Evolutionary conservation across 129 eudicot genomes (phyloP).

Genomic region (Helianthus annuus): DNA sequence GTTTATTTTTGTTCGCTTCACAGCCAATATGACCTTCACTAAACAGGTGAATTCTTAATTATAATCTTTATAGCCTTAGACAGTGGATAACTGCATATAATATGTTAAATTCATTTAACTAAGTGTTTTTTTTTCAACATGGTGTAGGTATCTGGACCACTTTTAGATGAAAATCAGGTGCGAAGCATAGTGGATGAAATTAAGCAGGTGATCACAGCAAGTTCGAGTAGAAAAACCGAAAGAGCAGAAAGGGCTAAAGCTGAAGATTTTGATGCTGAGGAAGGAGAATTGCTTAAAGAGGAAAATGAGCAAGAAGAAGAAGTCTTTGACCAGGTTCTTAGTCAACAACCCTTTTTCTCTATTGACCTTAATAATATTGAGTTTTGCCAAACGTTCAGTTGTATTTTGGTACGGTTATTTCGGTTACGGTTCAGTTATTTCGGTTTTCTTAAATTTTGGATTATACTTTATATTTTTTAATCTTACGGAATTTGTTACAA

Average conservation of each 20-base stretch:
- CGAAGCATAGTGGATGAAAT: constrained; percentile 94
- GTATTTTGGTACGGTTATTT: too few relatives aligned
- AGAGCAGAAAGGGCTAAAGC: constrained; percentile 95
- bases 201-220: constrained; percentile 95
- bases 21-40: constrained; percentile 5
- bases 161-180: constrained; percentile 88
- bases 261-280: constrained; percentile 99
- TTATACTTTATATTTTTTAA: too few relatives aligned
- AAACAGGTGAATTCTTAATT: background rate
- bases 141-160: constrained; percentile 75
- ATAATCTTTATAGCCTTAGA: background rate
- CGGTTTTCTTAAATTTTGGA: too few relatives aligned
- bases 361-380: background rate
- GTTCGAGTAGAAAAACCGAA: constrained; percentile 93
- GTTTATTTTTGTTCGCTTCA: constrained; percentile 23
- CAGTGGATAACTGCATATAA: background rate
- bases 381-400: background rate
- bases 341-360: background rate
- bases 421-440: too few relatives aligned
- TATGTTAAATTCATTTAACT: background rate
- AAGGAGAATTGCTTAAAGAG: constrained; percentile 88
- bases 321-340: constrained; percentile 92
- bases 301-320: constrained; percentile 99
- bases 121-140: background rate
- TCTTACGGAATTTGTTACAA: too few relatives aligned